Base-by-base conservation (phyloP, 441 rosid species). In the Viola pubescens region DNA sequence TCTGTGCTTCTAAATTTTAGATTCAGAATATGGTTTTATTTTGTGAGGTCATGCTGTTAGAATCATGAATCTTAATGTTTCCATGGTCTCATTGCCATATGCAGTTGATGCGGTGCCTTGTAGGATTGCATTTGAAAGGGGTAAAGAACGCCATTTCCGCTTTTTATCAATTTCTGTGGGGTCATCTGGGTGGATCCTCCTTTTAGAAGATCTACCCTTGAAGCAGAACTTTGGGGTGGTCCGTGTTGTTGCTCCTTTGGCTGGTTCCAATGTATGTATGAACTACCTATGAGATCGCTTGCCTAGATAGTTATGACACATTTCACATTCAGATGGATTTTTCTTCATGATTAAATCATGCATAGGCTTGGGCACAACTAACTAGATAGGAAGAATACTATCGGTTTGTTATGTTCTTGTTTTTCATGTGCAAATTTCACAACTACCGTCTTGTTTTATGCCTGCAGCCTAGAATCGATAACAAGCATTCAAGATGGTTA, bases 81-180 rank as follows among this genome's bases (percentile, higher is more conserved):
- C 69, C 45, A 58, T 48, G 39, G 47, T 68, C 48, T 69, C 55
- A 39, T 62, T 77, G 49, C 65, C 55, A 42, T 79, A 56, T 77
- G 87, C 89, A 94, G 99, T 77, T 77, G 91, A 82, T 79, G 84
- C 94, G 11, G 73, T 94, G 71, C 86, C 90, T 43, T 90, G 99
- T 75, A 75, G 92, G 79, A 85, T 90, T 73, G 92, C 97, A 67
- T 94, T 94, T 68, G 97, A 90, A 77, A 86, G 88, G 83, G 96
- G 91, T 54, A 90, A 82, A 74, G 99, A 88, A 54, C 97, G 97
- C 0, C 82, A 76, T 60, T 85, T 90, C 76, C 54, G 51, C 66
- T 84, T 90, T 69, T 84, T 88, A 72, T 88, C 94, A 50, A 53
- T 81, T 49, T 81, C 94, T 44, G 34, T 75, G 63, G 94, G 91